These are phyloP conservation scores for Nepenthes alata DNA, from an alignment of 179 eudicot species.

Conservation along the genomic window DNA sequence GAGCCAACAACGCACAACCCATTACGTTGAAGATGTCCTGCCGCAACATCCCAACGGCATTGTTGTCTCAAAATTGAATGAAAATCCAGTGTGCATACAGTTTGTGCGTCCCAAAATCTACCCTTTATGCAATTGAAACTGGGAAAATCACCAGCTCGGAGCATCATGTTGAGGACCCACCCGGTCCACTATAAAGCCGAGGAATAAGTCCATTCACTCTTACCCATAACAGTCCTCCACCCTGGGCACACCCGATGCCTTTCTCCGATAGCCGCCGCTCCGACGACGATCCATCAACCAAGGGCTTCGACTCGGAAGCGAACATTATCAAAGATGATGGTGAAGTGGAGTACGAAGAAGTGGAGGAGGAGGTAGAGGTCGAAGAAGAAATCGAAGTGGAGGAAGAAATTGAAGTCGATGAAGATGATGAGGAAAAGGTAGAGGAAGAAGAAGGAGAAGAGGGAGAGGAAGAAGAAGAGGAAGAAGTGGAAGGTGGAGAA, in stretches of 20 bases:
- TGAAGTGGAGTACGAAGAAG: conserved; percentile 1
- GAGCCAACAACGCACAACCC: no score
- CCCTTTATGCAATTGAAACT: no score
- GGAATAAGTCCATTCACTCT: no score
- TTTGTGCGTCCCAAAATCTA: no score
- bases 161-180: no score
- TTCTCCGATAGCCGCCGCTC: not conserved
- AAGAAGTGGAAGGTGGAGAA: not conserved
- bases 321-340: not conserved
- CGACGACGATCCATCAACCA: not conserved
- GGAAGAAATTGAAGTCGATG: not conserved
- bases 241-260: not conserved
- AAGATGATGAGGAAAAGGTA: not conserved
- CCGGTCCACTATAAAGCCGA: no score
- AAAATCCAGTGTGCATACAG: no score
- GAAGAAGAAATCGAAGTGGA: conserved; percentile 1
- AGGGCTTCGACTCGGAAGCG: not conserved
- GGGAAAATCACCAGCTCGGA: no score
- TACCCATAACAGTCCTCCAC: not conserved
- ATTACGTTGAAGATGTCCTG: no score
- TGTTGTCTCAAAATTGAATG: no score
- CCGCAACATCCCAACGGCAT: no score
- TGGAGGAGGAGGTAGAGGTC: not conserved
- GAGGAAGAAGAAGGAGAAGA: not conserved
- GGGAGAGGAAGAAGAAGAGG: not conserved